Conservation (phyloP, 441 rosid genomes). For the Macaranga tanarius region DNA sequence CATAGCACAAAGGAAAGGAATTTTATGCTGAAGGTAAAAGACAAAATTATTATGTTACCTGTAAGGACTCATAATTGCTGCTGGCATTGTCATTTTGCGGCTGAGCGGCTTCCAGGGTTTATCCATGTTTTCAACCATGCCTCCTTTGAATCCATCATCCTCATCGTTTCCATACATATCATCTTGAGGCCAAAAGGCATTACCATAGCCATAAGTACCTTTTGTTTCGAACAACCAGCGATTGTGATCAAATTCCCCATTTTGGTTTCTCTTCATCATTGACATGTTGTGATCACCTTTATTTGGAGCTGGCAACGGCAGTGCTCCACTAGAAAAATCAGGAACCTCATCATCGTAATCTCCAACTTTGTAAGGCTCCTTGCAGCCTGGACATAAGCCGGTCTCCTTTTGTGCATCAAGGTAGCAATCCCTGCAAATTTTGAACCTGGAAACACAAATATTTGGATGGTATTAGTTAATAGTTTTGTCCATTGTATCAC, state of each 20-base stretch:
- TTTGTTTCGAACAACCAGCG: slow-evolving; percentile 81
- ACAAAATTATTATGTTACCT: slow-evolving; percentile 33
- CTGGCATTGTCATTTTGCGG: slow-evolving; percentile 52
- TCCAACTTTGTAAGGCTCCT: slow-evolving; percentile 67
- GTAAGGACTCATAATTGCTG: slow-evolving; percentile 75
- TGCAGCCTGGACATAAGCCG: slow-evolving; percentile 86
- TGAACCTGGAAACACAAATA: slow-evolving; percentile 48
- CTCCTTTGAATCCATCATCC: slow-evolving; percentile 53
- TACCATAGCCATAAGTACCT: slow-evolving; percentile 87
- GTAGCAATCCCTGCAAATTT: slow-evolving; percentile 86
- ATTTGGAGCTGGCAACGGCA: slow-evolving; percentile 70
- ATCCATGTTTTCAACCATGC: slow-evolving; percentile 57
- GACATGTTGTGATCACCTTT: slow-evolving; percentile 59
- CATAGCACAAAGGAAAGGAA: too few relatives aligned
- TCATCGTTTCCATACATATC: slow-evolving; percentile 56
- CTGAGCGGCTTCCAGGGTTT: slow-evolving; percentile 94
- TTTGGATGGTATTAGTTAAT: too few relatives aligned
- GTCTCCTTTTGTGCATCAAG: slow-evolving; percentile 77
- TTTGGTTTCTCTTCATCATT: slow-evolving; percentile 82
- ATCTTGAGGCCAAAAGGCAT: slow-evolving; percentile 79
- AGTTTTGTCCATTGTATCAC: too few relatives aligned
- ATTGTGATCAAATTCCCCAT: slow-evolving; percentile 83
- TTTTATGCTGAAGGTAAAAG: too few relatives aligned
- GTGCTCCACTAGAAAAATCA: slow-evolving; percentile 55
- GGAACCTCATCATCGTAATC: slow-evolving; percentile 66